Evolutionary conservation across 2,329 filamentous ascomycete species (phyloP), one percentile per base, ranked within the genome.

Genomic region (Stagonosporopsis vannaccii): DNA sequence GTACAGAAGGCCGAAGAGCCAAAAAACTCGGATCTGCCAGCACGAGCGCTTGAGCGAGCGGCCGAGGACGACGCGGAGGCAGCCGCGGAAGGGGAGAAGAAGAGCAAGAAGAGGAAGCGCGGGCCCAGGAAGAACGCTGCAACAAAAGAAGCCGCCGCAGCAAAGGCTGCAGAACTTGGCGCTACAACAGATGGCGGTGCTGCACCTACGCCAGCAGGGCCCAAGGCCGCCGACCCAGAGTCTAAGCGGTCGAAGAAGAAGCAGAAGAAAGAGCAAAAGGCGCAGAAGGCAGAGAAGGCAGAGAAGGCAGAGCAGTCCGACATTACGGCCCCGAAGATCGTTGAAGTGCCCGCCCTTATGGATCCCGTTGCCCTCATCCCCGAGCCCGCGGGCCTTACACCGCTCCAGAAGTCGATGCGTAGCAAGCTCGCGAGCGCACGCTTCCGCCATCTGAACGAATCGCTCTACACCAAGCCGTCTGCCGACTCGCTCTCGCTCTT

Each of bases 401-500:
- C 95, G 3, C 87, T 99, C 53, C 95, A 99, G 81, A 87, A 90
- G 51, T 88, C 91, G 3, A 99, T 99, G 95, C 89, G 91, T 59
- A 89, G 92, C 72, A 99, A 99, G 81, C 87, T 99, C 61, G 84
- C 96, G 60, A 96, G 93, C 9, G 93, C 95, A 1, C 92, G 95
- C 56, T 99, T 99, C 85, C 92, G 95, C 62, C 92, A 98, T 77
- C 87, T 99, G 59, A 99, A 99, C 77, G 90, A 99, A 80, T 94
- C 92, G 0, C 87, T 99, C 13, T 99, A 99, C 80, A 98, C 94
- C 4, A 91, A 89, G 7, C 91, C 93, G 1, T 99, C 95, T 0
- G 81, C 82, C 32, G 87, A 95, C 63, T 90, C 95, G n/a, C 87
- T 95, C 66, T 80, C 84, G 46, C 86, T 98, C 22, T 98, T 99